Evolutionary conservation across 352 stramenopile species (phyloP).

Genomic region (Phytophthora pseudosyringae): DNA sequence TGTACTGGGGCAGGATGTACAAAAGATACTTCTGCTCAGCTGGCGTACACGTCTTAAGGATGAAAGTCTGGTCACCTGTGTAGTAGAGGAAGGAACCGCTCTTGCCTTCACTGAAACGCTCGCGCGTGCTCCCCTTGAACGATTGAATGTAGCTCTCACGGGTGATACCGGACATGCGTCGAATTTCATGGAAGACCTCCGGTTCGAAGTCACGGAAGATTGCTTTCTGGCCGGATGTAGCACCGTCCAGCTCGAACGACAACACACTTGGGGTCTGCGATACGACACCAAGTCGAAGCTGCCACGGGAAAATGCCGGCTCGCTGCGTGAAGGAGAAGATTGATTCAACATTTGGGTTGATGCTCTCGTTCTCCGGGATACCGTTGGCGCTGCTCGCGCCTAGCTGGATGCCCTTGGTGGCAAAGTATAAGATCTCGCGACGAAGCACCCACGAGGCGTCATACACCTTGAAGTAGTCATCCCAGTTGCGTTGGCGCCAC

Average conservation of each 20-base stretch:
- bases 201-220: slow-evolving; percentile 89
- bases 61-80: slow-evolving; percentile 88
- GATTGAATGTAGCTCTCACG: slow-evolving; percentile 79
- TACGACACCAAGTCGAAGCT: slow-evolving; percentile 52
- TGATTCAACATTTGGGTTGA: slow-evolving; percentile 46
- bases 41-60: slow-evolving; percentile 90
- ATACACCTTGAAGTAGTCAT: slow-evolving; percentile 88
- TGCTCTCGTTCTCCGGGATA: slow-evolving; percentile 40
- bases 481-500: slow-evolving; percentile 83
- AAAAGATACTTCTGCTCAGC: slow-evolving; percentile 85
- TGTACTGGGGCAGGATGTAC: slow-evolving; percentile 90
- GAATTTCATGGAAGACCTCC: slow-evolving; percentile 82
- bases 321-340: slow-evolving; percentile 76
- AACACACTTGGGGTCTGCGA: slow-evolving; percentile 59
- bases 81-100: slow-evolving; percentile 92
- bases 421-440: slow-evolving; percentile 85
- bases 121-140: slow-evolving; percentile 78
- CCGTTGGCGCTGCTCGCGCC: slow-evolving; percentile 44
- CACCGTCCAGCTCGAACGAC: slow-evolving; percentile 75
- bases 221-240: slow-evolving; percentile 64
- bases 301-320: slow-evolving; percentile 74
- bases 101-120: slow-evolving; percentile 91
- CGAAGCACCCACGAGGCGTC: slow-evolving; percentile 86
- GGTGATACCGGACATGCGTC: slow-evolving; percentile 79
- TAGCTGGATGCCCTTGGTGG: slow-evolving; percentile 81